phyloP scores from a whole-genome alignment of 2,329 filamentous ascomycete species.

The Alternaria sp. region DNA sequence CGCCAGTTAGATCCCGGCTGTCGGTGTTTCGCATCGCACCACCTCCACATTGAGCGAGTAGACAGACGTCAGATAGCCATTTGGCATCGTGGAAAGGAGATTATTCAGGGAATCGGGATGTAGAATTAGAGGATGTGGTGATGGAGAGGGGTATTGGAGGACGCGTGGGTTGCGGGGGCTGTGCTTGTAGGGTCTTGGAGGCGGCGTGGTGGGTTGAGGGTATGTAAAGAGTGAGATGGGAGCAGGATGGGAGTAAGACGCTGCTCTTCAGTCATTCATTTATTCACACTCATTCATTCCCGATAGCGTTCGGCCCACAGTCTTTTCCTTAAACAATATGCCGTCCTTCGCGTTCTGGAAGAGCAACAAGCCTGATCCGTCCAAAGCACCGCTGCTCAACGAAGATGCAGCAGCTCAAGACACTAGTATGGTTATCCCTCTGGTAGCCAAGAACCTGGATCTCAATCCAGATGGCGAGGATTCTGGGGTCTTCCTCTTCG shows the following conservation, averaged over 20 bases:
- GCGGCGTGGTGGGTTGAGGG: not conserved
- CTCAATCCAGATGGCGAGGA: slow-evolving; percentile 23
- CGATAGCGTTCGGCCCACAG: not conserved
- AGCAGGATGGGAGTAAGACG: not conserved
- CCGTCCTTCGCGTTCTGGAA: slow-evolving; percentile 34
- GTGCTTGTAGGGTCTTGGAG: slow-evolving; percentile 1
- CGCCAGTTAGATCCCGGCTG: slow-evolving; percentile 9
- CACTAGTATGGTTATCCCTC: not conserved
- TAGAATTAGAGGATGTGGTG: slow-evolving; percentile 13
- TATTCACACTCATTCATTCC: not conserved
- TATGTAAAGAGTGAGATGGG: not conserved
- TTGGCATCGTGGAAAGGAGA: not conserved
- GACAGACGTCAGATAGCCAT: not conserved
- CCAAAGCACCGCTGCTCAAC: slow-evolving; percentile 8
- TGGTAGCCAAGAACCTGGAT: slow-evolving; percentile 9
- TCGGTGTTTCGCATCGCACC: slow-evolving; percentile 3
- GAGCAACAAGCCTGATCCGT: slow-evolving; percentile 17
- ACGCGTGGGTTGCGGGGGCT: slow-evolving; percentile 10
- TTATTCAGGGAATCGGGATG: not conserved
- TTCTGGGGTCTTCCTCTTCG: slow-evolving; percentile 25
- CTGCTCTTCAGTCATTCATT: not conserved
- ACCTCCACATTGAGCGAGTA: not conserved
- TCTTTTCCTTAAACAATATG: slow-evolving; percentile 8
- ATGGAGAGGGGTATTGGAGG: slow-evolving; percentile 12
- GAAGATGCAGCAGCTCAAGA: slow-evolving; percentile 7